Percentiles rank a stretch among this genome's conserved stretches.
phyloP scores from a whole-genome alignment of 768 basidiomycete genomes.

The Lactarius akahatsu region DNA sequence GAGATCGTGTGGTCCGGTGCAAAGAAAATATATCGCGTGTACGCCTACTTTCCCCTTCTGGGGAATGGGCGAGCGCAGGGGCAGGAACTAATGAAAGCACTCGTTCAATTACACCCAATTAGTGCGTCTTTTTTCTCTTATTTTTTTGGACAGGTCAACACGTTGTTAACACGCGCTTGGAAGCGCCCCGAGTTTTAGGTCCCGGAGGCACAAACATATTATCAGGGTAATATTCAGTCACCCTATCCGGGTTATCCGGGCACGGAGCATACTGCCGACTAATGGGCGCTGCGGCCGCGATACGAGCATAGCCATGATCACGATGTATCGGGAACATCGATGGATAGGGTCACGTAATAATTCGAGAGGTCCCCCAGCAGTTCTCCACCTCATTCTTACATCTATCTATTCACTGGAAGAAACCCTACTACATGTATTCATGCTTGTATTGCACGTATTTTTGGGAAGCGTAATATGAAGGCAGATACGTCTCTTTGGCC shows the following conservation, averaged over 20 bases:
- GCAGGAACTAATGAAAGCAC: constrained; percentile 27
- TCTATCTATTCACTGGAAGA: constrained; percentile 13
- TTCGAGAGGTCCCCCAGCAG: constrained; percentile 16
- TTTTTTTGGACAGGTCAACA: constrained; percentile 12
- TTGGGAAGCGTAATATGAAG: constrained; percentile 21
- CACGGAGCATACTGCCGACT: constrained; percentile 25
- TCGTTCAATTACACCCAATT: constrained; percentile 27
- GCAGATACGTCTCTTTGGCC: constrained; percentile 20
- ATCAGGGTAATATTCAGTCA: constrained; percentile 24
- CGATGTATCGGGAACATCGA: constrained; percentile 27
- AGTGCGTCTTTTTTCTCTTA: constrained; percentile 21
- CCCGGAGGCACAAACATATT: constrained; percentile 29
- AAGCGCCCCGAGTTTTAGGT: constrained; percentile 25
- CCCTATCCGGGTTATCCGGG: constrained; percentile 22
- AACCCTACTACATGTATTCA: constrained; percentile 21
- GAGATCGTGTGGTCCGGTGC: constrained; percentile 27
- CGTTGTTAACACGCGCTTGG: constrained; percentile 26
- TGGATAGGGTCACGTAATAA: constrained; percentile 26
- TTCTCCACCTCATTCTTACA: constrained; percentile 19
- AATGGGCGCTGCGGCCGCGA: constrained; percentile 29
- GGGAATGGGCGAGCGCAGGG: constrained; percentile 27
- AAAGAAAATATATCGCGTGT: constrained; percentile 26
- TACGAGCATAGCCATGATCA: constrained; percentile 24
- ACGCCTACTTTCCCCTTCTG: constrained; percentile 27
- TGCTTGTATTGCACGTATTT: constrained; percentile 22